Evolutionary conservation across 2,329 filamentous ascomycete species (phyloP).

Genomic region (Calonectria pseudoturangicola): DNA sequence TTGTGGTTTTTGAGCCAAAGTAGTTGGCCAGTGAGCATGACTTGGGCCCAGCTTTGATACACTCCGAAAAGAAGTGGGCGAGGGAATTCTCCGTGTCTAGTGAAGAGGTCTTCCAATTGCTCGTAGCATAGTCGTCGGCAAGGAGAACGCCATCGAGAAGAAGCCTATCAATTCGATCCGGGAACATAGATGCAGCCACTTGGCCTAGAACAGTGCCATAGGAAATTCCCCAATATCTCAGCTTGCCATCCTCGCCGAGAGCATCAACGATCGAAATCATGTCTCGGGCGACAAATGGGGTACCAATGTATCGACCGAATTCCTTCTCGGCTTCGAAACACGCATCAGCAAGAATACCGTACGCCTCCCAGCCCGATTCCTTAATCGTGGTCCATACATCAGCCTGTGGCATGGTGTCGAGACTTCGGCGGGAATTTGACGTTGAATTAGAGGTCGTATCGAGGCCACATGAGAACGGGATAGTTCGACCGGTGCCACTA

Average conservation of each 20-base stretch:
- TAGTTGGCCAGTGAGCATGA: slow-evolving; percentile 25
- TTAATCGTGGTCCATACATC: slow-evolving; percentile 30
- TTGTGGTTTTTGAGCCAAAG: not conserved
- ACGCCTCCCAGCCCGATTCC: slow-evolving; percentile 17
- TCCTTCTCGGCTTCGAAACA: slow-evolving; percentile 52
- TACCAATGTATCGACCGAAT: slow-evolving; percentile 55
- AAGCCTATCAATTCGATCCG: slow-evolving; percentile 44
- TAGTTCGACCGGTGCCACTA: slow-evolving; percentile 45
- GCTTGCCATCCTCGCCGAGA: slow-evolving; percentile 57
- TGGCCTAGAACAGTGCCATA: slow-evolving; percentile 50
- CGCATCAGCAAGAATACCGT: slow-evolving; percentile 23
- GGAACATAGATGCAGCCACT: slow-evolving; percentile 49
- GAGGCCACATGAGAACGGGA: slow-evolving; percentile 41
- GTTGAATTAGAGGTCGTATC: not conserved
- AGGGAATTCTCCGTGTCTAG: slow-evolving; percentile 35
- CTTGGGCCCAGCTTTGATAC: slow-evolving; percentile 26
- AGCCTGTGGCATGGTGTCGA: slow-evolving; percentile 27
- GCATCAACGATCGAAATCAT: slow-evolving; percentile 62
- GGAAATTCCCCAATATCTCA: slow-evolving; percentile 59
- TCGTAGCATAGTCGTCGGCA: slow-evolving; percentile 39
- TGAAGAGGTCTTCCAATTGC: not conserved
- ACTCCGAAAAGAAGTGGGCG: slow-evolving; percentile 28
- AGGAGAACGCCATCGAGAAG: slow-evolving; percentile 45
- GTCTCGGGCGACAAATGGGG: slow-evolving; percentile 61
- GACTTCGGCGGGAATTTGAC: slow-evolving; percentile 34